A percentile compares a stretch with the other conserved stretches of the same genome.
Evolutionary conservation across 371 early-diverging fungal species (phyloP).

Genomic region (Haplosporangium sp.): DNA sequence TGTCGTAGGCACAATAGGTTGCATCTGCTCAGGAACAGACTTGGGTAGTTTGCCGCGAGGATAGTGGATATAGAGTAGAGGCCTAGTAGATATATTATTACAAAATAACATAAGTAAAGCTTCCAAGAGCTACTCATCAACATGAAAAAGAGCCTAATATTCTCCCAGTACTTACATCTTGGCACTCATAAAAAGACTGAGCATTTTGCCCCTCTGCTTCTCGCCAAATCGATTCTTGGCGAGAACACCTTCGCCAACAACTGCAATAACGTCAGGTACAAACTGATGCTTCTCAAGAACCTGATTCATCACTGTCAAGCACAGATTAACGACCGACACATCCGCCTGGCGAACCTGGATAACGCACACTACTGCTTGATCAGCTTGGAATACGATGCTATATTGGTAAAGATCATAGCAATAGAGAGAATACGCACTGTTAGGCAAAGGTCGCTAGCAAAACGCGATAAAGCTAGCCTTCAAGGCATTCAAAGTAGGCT

Average conservation of each 20-base stretch:
- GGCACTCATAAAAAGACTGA: slow-evolving; percentile 56
- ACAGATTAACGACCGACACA: slow-evolving; percentile 60
- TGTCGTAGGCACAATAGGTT: slow-evolving; percentile 32
- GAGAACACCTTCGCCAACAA: slow-evolving; percentile 71
- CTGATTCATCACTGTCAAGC: slow-evolving; percentile 73
- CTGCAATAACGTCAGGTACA: slow-evolving; percentile 77
- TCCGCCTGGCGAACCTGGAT: slow-evolving; percentile 65
- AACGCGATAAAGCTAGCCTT: background rate
- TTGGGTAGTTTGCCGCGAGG: slow-evolving; percentile 48
- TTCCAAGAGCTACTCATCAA: background rate
- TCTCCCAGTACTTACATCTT: slow-evolving; percentile 38
- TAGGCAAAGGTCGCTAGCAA: background rate
- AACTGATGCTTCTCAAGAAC: slow-evolving; percentile 82
- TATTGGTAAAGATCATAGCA: background rate
- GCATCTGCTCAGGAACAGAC: slow-evolving; percentile 52
- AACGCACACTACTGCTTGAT: slow-evolving; percentile 65
- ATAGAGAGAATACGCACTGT: background rate
- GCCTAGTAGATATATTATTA: slow-evolving; percentile 16
- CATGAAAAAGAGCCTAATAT: background rate
- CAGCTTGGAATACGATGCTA: slow-evolving; percentile 66
- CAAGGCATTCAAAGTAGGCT: background rate
- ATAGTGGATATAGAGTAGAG: slow-evolving; percentile 51
- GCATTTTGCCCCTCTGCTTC: slow-evolving; percentile 66
- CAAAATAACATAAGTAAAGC: background rate
- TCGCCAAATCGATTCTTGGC: slow-evolving; percentile 72